Conservation (phyloP, 2,329 filamentous ascomycete genomes). For the Cytospora mali region DNA sequence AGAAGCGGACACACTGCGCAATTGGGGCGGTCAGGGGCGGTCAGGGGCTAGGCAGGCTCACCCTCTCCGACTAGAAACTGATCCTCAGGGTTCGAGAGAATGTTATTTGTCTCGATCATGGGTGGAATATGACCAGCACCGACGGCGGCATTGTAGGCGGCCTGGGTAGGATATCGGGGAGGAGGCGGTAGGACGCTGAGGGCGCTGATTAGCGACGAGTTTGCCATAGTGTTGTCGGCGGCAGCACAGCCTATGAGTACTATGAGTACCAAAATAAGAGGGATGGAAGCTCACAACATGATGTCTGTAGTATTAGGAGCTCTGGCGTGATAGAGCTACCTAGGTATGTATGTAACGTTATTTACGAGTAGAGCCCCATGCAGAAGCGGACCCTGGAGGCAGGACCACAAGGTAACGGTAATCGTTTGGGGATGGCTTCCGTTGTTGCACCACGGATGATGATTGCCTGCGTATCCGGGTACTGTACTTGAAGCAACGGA, state of each 20-base stretch:
- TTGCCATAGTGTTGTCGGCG: slow-evolving; percentile 16
- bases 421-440: background rate
- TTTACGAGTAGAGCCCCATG: slow-evolving; percentile 17
- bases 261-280: background rate
- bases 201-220: slow-evolving; percentile 29
- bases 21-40: background rate
- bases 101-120: slow-evolving; percentile 94
- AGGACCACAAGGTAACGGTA: slow-evolving; percentile 4
- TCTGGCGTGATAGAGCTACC: slow-evolving; percentile 15
- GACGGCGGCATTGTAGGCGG: slow-evolving; percentile 72
- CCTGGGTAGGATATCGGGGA: slow-evolving; percentile 76
- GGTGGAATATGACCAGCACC: slow-evolving; percentile 69
- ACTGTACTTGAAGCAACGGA: slow-evolving; percentile 2
- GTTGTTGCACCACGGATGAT: slow-evolving; percentile 1
- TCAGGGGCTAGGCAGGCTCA: slow-evolving; percentile 40
- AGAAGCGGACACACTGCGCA: slow-evolving; percentile 3
- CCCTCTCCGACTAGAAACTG: slow-evolving; percentile 94
- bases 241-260: background rate
- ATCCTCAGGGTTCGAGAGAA: slow-evolving; percentile 80
- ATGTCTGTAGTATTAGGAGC: slow-evolving; percentile 5
- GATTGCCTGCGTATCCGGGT: background rate
- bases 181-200: slow-evolving; percentile 81
- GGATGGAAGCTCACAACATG: slow-evolving; percentile 27
- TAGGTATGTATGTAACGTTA: slow-evolving; percentile 17
- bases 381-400: slow-evolving; percentile 14